Evolutionary conservation across 495 filamentous ascomycete species (phyloP).

Genomic region (Clohesyomyces aquaticus): DNA sequence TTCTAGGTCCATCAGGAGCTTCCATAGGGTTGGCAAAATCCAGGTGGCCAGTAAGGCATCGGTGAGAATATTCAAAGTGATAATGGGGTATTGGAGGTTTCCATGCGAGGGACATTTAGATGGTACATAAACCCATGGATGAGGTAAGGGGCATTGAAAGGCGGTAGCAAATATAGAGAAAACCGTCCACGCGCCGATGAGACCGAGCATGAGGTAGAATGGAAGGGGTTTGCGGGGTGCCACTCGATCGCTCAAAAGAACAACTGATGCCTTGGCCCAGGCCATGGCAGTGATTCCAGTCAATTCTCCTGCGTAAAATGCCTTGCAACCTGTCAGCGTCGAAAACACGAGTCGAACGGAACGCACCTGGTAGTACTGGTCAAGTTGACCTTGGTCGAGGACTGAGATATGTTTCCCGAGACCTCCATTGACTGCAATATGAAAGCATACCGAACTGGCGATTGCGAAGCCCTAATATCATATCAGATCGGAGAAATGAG

Average conservation of each 20-base stretch:
- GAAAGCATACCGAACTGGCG: conserved; percentile 21
- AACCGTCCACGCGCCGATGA: conserved; percentile 30
- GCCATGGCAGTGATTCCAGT: conserved; percentile 32
- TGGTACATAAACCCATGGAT: conserved; percentile 31
- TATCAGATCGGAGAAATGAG: background rate
- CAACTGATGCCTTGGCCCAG: conserved; percentile 32
- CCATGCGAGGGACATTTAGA: conserved; percentile 29
- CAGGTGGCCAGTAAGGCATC: conserved; percentile 35
- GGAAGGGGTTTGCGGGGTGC: conserved; percentile 20
- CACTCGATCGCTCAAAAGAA: conserved; percentile 36
- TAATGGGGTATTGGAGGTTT: conserved; percentile 36
- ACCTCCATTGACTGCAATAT: conserved; percentile 24
- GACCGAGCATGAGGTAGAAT: conserved; percentile 16
- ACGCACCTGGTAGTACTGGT: conserved; percentile 22
- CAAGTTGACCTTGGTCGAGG: conserved; percentile 11
- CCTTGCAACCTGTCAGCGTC: too few species aligned
- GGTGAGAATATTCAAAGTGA: conserved; percentile 35
- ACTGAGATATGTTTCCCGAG: conserved; percentile 28
- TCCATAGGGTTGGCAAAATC: conserved; percentile 37
- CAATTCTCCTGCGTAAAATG: conserved; percentile 25
- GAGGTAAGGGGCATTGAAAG: conserved; percentile 37
- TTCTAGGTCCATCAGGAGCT: conserved; percentile 25
- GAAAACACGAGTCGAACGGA: too few species aligned
- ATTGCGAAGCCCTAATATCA: conserved; percentile 19
- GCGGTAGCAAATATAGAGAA: conserved; percentile 37